These are phyloP conservation scores for Saturnispora dispora DNA, from an alignment of 805 yeast species.

Conservation along the genomic window DNA sequence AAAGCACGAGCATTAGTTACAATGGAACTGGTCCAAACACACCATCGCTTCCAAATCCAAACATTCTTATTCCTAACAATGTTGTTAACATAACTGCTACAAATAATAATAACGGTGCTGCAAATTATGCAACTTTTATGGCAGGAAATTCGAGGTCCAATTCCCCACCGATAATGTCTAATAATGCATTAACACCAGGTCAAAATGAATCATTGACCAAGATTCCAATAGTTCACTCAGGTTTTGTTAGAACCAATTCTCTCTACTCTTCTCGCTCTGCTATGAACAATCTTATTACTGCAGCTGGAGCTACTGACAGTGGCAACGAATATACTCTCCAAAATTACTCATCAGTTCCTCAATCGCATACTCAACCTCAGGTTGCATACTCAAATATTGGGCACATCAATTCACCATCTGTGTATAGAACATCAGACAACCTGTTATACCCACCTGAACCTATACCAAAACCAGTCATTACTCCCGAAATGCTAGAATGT, in stretches of 20 bases:
- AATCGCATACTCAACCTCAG: neutral
- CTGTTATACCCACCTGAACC: slow-evolving; percentile 14
- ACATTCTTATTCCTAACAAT: neutral
- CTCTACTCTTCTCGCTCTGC: slow-evolving; percentile 1
- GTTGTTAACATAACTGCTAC: neutral
- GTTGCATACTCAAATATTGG: neutral
- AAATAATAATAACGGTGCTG: neutral
- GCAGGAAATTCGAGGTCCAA: neutral
- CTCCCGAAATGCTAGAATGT: slow-evolving; percentile 36
- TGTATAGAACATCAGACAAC: slow-evolving; percentile 4
- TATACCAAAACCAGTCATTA: slow-evolving; percentile 14
- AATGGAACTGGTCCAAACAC: neutral
- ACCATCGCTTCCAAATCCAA: slow-evolving; percentile 8
- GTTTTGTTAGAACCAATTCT: slow-evolving; percentile 1
- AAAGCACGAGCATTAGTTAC: neutral
- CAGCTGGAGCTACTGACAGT: neutral
- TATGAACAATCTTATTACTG: slow-evolving; percentile 4
- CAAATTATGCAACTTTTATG: neutral
- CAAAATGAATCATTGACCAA: neutral
- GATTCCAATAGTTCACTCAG: neutral
- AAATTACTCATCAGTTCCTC: neutral
- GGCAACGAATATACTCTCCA: neutral
- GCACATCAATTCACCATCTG: slow-evolving; percentile 1
- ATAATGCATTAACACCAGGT: neutral
- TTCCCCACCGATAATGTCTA: neutral